phyloP scores from a whole-genome alignment of 495 filamentous ascomycete species.

The Penicillium fimorum region DNA sequence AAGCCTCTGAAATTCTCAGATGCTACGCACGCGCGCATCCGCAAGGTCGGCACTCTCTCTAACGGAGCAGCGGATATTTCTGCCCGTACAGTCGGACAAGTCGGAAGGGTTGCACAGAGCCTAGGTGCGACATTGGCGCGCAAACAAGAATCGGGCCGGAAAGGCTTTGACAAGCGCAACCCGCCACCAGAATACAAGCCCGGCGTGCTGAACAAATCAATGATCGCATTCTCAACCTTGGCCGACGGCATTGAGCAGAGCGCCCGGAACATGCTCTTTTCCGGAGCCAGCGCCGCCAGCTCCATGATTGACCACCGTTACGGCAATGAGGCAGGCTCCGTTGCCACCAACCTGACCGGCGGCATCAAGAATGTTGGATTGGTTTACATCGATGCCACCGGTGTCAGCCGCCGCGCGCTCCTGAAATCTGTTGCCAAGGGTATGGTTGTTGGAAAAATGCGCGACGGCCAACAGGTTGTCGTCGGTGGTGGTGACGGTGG shows the following conservation, averaged over 20 bases:
- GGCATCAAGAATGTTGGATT: constrained; percentile 93
- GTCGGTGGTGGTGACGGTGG: constrained; percentile 81
- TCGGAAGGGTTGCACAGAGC: constrained; percentile 80
- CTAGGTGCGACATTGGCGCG: constrained; percentile 71
- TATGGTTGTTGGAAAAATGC: constrained; percentile 92
- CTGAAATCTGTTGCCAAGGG: constrained; percentile 94
- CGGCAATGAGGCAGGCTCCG: constrained; percentile 74
- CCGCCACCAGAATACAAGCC: constrained; percentile 71
- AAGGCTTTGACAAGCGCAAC: constrained; percentile 59
- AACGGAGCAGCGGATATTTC: constrained; percentile 72
- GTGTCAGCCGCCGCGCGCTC: constrained; percentile 82
- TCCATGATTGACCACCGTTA: constrained; percentile 81
- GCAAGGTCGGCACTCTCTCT: constrained; percentile 81
- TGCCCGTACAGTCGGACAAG: constrained; percentile 81
- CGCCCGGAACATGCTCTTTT: constrained; percentile 69
- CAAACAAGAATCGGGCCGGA: constrained; percentile 41
- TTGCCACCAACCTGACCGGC: constrained; percentile 71
- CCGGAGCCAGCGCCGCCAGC: constrained; percentile 71
- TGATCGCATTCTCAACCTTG: constrained; percentile 96
- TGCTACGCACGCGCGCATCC: constrained; percentile 76
- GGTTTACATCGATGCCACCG: constrained; percentile 96
- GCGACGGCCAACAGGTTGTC: constrained; percentile 78
- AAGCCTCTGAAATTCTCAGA: constrained; percentile 88
- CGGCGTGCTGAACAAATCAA: constrained; percentile 85
- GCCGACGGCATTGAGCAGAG: constrained; percentile 90